phyloP scores from a whole-genome alignment of 2,329 filamentous ascomycete species.

The Bretziella fagacearum region DNA sequence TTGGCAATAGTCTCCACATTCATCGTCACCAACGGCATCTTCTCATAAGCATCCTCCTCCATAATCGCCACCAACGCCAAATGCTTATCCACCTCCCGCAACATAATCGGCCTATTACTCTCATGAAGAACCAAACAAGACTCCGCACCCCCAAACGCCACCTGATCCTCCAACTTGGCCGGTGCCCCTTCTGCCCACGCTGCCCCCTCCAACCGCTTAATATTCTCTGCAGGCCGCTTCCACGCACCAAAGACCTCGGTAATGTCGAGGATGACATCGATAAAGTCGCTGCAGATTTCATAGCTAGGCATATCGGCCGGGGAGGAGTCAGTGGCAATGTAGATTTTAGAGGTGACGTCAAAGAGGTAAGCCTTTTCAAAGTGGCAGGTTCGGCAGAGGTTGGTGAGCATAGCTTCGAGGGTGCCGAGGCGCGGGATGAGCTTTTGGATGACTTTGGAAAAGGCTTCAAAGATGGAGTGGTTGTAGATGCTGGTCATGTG shows the following conservation, averaged over 20 bases:
- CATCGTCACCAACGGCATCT: slow-evolving; percentile 72
- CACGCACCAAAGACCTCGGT: slow-evolving; percentile 84
- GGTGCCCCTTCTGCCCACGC: slow-evolving; percentile 34
- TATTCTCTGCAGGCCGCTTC: slow-evolving; percentile 38
- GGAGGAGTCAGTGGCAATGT: slow-evolving; percentile 88
- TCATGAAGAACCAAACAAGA: slow-evolving; percentile 52
- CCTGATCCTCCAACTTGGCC: slow-evolving; percentile 42
- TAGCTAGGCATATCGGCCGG: slow-evolving; percentile 92
- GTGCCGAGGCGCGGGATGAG: slow-evolving; percentile 85
- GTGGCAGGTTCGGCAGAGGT: slow-evolving; percentile 78
- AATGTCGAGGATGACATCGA: slow-evolving; percentile 94
- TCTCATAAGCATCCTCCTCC: slow-evolving; percentile 69
- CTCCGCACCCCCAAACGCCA: slow-evolving; percentile 48
- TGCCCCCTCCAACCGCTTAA: slow-evolving; percentile 38
- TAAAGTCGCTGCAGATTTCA: slow-evolving; percentile 96
- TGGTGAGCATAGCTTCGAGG: slow-evolving; percentile 84
- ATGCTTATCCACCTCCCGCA: slow-evolving; percentile 56
- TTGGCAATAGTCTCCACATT: slow-evolving; percentile 71
- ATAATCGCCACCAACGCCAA: slow-evolving; percentile 72
- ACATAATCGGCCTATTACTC: slow-evolving; percentile 45
- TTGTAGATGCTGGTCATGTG: slow-evolving; percentile 97
- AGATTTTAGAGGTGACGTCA: slow-evolving; percentile 94
- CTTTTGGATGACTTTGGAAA: slow-evolving; percentile 96
- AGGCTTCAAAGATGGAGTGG: slow-evolving; percentile 94
- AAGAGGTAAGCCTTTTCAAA: slow-evolving; percentile 98